These are phyloP conservation scores for Pichia sporocuriosa DNA, from an alignment of 805 yeast species.

Conservation along the genomic window DNA sequence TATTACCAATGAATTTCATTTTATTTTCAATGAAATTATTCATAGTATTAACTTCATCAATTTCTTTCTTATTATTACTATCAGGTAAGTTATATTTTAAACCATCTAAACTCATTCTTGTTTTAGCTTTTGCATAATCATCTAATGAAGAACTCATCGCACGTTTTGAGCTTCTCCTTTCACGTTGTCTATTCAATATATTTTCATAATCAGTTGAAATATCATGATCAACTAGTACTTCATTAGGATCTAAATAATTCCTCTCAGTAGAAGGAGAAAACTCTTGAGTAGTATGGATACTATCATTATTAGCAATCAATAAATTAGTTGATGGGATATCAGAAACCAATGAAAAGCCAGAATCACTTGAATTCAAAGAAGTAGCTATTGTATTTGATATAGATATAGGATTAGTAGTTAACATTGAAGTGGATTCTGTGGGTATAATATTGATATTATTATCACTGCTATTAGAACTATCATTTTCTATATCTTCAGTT, in stretches of 20 bases:
- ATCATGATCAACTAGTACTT: slow-evolving; percentile 2
- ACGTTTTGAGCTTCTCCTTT: slow-evolving; percentile 21
- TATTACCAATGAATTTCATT: neutral
- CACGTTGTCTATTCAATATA: neutral
- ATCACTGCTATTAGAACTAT: too few species aligned
- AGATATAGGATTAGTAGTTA: neutral
- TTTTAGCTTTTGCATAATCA: slow-evolving; percentile 23
- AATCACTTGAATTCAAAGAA: slow-evolving; percentile 1
- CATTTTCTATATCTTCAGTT: too few species aligned
- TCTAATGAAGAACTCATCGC: slow-evolving; percentile 27
- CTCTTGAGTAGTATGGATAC: too few species aligned
- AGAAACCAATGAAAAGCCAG: neutral
- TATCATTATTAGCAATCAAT: too few species aligned
- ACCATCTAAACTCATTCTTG: slow-evolving; percentile 16
- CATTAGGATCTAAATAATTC: neutral
- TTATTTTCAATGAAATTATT: neutral
- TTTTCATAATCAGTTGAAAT: neutral
- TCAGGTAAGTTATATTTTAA: neutral
- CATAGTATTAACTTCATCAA: neutral
- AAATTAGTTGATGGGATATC: slow-evolving; percentile 1
- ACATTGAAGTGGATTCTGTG: neutral
- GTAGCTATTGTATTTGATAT: neutral
- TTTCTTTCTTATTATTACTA: neutral
- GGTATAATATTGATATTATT: too few species aligned
- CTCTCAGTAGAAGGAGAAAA: neutral